Base-by-base conservation (phyloP, 2,329 filamentous ascomycete genomes). In the Trichophaea hybrida region DNA sequence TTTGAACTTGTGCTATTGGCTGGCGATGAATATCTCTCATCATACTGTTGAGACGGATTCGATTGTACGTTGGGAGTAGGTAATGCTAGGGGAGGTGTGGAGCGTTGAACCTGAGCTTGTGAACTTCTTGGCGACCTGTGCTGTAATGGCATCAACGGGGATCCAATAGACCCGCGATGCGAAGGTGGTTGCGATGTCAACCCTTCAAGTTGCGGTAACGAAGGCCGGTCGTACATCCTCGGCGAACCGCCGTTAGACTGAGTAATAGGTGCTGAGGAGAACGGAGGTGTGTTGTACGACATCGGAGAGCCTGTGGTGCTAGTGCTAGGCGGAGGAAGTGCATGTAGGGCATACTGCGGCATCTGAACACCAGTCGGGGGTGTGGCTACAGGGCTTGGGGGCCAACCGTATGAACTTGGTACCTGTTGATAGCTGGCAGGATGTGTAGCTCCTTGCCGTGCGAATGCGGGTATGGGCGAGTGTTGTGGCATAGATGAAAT, bases 1-100 rank as follows among this genome's bases (percentile, higher is more conserved):
- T 80, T 71, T 6, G 77, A 76, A 5, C 80, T 67, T 67, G 74
- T 77, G 2, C 76, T 73, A 52, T 70, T 73, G 77, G 69, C 62
- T 69, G 71, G 65, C 32, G 67, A 68, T 1, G 67, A 65, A 51
- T 66, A 68, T 35, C 66, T 61, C 40, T 51, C 69, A 55, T 54
- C 72, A 61, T 68, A 72, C 70, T 66, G 58, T 34, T 33, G 34
- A 34, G 50, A 31, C 44, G 44, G 12, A 17, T 49, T 49, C 44
- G 10, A 33, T 6, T 31, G 10, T n/a, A 33, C 24, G 24, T 53
- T 43, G 13, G 70, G 73, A 44, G 71, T 73, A 67, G 69, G 72
- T 70, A 70, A 58, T 24, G 61, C 59, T 13, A 59, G 51, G 8
- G 66, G 64, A 40, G 66, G 58, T 32, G 58, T 61, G 31, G 64